Base-by-base conservation (phyloP, 345 rosid genomes). In the Brassica incana region DNA sequence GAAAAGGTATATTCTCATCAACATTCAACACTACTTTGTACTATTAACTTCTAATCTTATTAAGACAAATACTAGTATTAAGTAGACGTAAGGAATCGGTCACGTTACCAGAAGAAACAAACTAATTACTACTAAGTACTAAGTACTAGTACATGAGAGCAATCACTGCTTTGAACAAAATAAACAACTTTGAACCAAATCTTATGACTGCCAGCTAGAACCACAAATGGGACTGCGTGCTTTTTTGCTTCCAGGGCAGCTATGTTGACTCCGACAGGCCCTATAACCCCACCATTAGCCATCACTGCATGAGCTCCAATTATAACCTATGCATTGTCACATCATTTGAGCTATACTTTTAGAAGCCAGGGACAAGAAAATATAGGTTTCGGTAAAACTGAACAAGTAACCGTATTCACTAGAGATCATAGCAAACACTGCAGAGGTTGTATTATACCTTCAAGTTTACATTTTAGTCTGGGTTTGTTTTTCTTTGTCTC, bases 271-370 rank as follows among this genome's bases (percentile, higher is more conserved):
- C 98, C 99, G 73, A 93, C 97, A 71, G 98, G 97, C 72, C 94
- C 97, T 36, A 40, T 90, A 69, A 93, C 97, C 75, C 97, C 97
- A 73, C 98, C 99, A 84, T 91, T 90, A 62, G 99, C 97, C 97
- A 95, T 90, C 60, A 95, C 97, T 72, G 92, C 98, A 81, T 93
- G 98, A 78, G 99, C 97, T 83, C 98, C 99, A 74, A 93, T 93
- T 65, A 93, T 95, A 81, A 91, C 98, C 97, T 91, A 77, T 60
- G 79, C 73, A 63, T 33, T 70, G 60, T 60, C 54, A 50, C 38
- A 84, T 45, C 77, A 79, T 81, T 65, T 25, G 77, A 9, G 38
- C 78, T 48, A 32, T 33, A 52, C 3, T 29, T 18, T 11, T 27
- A 67, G 35, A 72, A 79, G 71, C 33, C 25, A 76, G 25, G 54